A percentile compares a stretch with the other conserved stretches of the same genome.
These are phyloP conservation scores for Nicotiana obtusifolia DNA, from an alignment of 257 asterid genomes.

Conservation along the genomic window DNA sequence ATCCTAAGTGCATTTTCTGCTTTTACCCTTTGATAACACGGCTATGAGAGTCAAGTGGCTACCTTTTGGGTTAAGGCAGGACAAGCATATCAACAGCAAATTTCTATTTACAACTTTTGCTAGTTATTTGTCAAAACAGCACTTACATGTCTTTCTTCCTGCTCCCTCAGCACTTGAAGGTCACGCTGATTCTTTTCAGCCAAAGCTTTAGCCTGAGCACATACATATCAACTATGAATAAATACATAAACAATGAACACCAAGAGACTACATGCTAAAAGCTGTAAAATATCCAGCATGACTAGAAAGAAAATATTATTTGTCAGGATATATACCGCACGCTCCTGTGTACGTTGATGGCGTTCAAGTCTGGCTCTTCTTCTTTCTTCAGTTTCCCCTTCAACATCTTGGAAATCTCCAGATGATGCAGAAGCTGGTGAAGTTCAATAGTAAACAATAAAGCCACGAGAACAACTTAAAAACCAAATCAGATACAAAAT, in stretches of 20 bases:
- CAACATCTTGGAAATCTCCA: conserved; percentile 82
- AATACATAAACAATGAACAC: not conserved
- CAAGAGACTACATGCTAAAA: not conserved
- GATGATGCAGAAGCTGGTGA: conserved; percentile 63
- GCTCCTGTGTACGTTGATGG: conserved; percentile 91
- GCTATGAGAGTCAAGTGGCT: not conserved
- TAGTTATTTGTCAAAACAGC: conserved; percentile 1
- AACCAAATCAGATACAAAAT: conserved; percentile 2
- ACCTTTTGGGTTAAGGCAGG: not conserved
- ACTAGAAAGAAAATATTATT: conserved; percentile 4
- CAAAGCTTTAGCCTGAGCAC: conserved; percentile 81
- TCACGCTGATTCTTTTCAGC: conserved; percentile 98
- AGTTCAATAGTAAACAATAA: conserved; percentile 22
- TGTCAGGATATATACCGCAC: conserved; percentile 53
- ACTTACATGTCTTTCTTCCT: conserved; percentile 99
- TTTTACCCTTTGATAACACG: not conserved
- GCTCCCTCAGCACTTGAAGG: conserved; percentile 85
- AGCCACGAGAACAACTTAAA: conserved; percentile 10
- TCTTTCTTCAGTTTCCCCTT: conserved; percentile 97
- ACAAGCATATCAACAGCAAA: not conserved
- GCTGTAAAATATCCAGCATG: not conserved
- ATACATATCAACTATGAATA: conserved; percentile 14
- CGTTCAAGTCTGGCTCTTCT: conserved; percentile 92
- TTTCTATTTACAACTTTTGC: conserved; percentile 6
- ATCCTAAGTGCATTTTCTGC: not conserved